phyloP scores from a whole-genome alignment of 257 asterid genomes.

The Primulina tabacum region DNA sequence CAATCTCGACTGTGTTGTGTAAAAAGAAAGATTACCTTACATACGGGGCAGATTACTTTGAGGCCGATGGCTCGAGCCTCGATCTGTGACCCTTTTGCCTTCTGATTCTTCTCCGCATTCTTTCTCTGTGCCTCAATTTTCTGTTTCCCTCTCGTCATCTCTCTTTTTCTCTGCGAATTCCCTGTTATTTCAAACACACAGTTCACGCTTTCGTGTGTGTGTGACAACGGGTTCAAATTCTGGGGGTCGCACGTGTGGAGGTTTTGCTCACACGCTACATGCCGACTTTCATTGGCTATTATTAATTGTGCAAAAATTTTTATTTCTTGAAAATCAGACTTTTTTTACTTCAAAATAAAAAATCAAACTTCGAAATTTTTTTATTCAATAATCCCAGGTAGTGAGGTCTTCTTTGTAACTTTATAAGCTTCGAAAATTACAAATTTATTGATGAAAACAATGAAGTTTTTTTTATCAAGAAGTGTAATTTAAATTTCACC shows the following conservation, averaged over 20 bases:
- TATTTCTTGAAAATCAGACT: no score
- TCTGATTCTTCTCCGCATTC: slow-evolving; percentile 81
- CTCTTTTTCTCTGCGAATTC: slow-evolving; percentile 11
- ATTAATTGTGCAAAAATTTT: no score
- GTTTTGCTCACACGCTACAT: background rate
- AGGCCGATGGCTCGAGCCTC: slow-evolving; percentile 94
- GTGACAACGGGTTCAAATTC: background rate
- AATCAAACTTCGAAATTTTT: no score
- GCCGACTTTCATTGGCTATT: no score
- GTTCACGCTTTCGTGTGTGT: background rate
- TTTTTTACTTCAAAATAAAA: no score
- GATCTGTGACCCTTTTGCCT: slow-evolving; percentile 77
- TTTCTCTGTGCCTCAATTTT: slow-evolving; percentile 83
- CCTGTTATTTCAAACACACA: background rate
- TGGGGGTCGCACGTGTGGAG: background rate
- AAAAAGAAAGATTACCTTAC: slow-evolving; percentile 46
- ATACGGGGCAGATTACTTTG: slow-evolving; percentile 38
- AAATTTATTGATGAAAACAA: no score
- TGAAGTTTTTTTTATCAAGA: no score
- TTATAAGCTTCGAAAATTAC: no score
- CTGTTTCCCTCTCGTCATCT: slow-evolving; percentile 92
- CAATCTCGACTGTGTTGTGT: background rate
- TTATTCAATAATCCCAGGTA: no score
- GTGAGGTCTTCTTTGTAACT: no score
- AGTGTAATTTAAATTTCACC: no score